Base-by-base conservation (phyloP, 164 flowering plant genomes). In the Berberis thunbergii region DNA sequence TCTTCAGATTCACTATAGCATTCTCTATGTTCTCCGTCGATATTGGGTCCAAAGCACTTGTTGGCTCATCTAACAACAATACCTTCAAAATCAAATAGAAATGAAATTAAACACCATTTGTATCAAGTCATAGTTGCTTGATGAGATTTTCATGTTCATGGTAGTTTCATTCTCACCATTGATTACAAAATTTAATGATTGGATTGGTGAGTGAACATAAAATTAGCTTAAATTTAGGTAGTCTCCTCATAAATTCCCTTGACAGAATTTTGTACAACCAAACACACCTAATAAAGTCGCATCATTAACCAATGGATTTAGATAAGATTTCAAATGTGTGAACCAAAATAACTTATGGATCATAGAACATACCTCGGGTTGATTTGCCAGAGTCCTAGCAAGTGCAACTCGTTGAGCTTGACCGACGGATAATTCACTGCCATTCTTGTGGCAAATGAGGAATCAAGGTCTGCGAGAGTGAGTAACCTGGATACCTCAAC, bases 391-490 rank as follows among this genome's bases (percentile, higher is more conserved):
- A 8, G 79, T 72, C 61, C 79, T 69, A 11, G 79, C 79, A 3
- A 76, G 65, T 0, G 79, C 74, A 7, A 76, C 79, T 57, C 79
- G 39, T 54, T 76, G 79, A 42, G 79, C 79, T 59, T 76, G 79
- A 6, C 79, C 76, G 1, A 76, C 79, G 0, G 79, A 76, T 4
- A 76, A 59, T 38, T 76, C 79, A 11, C 3, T 53, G 1, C 67
- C 72, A 5, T 62, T 43, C 50, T 67, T 76, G 0, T 12, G 7
- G 72, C 74, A 4, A 76, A 70, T 1, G 74, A 61, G 4, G 70
- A 43, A 13, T 76, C 76, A 1, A 76, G 63, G 61, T 73, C 76
- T 2, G 74, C 76, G 3, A 61, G 59, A 59, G 40, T 55, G 41
- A 76, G 79, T 39, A 76, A 65, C 64, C 54, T 70, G 3, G 62